phyloP scores from a whole-genome alignment of 2,329 filamentous ascomycete species.

The Endothia cerciana region DNA sequence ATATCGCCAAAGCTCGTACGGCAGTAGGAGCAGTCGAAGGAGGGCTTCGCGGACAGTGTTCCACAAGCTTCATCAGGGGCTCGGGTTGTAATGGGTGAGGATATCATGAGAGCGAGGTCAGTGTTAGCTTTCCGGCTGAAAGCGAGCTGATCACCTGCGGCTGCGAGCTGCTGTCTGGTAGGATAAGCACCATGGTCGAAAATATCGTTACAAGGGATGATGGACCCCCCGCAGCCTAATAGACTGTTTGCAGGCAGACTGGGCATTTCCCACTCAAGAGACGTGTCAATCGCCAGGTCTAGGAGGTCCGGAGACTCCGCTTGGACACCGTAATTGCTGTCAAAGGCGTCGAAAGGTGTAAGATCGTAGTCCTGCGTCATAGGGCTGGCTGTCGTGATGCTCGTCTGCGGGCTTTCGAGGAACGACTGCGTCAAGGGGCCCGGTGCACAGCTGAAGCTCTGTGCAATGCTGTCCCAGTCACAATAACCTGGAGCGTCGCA shows the following conservation, averaged over 20 bases:
- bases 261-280: background rate
- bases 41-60: background rate
- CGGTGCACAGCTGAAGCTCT: background rate
- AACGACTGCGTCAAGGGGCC: background rate
- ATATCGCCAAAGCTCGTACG: constrained; percentile 12
- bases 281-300: background rate
- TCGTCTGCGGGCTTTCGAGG: background rate
- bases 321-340: background rate
- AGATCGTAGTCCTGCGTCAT: background rate
- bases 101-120: background rate
- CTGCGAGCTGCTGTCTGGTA: background rate
- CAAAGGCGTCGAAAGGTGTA: too few species aligned
- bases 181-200: background rate
- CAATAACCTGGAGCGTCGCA: background rate
- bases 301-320: background rate
- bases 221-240: background rate
- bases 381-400: background rate
- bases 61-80: background rate
- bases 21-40: constrained; percentile 22
- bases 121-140: background rate
- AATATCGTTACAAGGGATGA: background rate
- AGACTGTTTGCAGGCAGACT: background rate
- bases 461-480: background rate
- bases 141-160: background rate
- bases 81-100: background rate